phyloP scores from a whole-genome alignment of 2,329 filamentous ascomycete species.

The Aspergillus sp. region DNA sequence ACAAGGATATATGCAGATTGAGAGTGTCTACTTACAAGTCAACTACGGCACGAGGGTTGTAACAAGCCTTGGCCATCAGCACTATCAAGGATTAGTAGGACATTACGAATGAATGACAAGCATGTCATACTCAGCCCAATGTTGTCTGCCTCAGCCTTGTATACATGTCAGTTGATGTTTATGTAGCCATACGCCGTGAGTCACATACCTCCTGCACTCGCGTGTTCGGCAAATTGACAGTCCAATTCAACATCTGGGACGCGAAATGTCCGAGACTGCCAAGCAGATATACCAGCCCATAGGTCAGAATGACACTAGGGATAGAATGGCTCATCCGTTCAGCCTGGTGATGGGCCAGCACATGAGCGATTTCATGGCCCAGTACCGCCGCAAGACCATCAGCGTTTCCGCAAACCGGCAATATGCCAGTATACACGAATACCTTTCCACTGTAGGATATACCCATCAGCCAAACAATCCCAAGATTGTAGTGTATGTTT shows the following conservation, averaged over 20 bases:
- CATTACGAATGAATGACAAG: background rate
- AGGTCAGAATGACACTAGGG: slow-evolving; percentile 24
- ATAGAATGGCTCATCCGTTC: slow-evolving; percentile 55
- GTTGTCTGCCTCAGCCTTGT: slow-evolving; percentile 59
- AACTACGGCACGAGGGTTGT: slow-evolving; percentile 58
- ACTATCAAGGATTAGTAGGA: slow-evolving; percentile 37
- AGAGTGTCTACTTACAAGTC: slow-evolving; percentile 42
- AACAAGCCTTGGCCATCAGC: slow-evolving; percentile 66
- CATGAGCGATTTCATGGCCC: slow-evolving; percentile 66
- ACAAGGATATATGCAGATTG: slow-evolving; percentile 1
- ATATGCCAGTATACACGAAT: slow-evolving; percentile 65
- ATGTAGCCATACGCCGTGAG: background rate
- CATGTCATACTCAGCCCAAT: slow-evolving; percentile 55
- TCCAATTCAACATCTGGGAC: slow-evolving; percentile 39
- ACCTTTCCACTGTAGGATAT: slow-evolving; percentile 55
- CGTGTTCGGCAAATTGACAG: slow-evolving; percentile 56
- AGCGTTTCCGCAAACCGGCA: slow-evolving; percentile 58
- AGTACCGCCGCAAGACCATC: slow-evolving; percentile 63
- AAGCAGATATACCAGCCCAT: slow-evolving; percentile 37
- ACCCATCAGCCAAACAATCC: slow-evolving; percentile 8
- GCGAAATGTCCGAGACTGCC: slow-evolving; percentile 44
- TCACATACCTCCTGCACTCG: slow-evolving; percentile 56
- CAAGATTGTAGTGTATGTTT: too few relatives aligned
- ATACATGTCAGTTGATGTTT: slow-evolving; percentile 13
- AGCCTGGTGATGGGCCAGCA: slow-evolving; percentile 58